These are phyloP conservation scores for Xylaria intraflava DNA, from an alignment of 495 filamentous ascomycete genomes.

Conservation along the genomic window DNA sequence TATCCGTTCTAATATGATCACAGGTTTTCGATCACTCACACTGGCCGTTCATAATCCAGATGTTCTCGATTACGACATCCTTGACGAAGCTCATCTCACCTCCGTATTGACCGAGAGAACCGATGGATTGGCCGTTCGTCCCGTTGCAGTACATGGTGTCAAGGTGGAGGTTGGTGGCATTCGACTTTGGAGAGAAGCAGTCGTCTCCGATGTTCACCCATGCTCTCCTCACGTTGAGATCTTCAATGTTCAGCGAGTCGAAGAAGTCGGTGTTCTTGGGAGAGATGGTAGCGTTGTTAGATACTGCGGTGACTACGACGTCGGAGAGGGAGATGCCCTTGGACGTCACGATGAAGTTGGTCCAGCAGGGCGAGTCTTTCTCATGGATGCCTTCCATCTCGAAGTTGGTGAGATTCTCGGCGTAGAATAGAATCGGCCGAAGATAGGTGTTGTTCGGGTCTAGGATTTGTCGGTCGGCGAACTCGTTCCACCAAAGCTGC, in stretches of 20 bases:
- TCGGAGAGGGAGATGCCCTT: constrained; percentile 48
- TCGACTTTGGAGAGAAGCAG: constrained; percentile 55
- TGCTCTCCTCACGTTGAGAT: constrained; percentile 43
- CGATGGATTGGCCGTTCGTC: constrained; percentile 53
- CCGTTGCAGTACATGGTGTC: constrained; percentile 54
- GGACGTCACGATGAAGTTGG: constrained; percentile 50
- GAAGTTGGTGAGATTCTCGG: constrained; percentile 50
- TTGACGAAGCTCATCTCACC: constrained; percentile 48
- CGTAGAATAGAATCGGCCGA: constrained; percentile 50
- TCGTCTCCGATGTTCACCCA: constrained; percentile 52
- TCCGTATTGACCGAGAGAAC: constrained; percentile 50
- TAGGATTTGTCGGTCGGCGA: constrained; percentile 30
- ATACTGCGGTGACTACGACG: constrained; percentile 48
- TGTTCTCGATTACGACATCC: constrained; percentile 50
- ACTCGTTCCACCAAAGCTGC: constrained; percentile 33
- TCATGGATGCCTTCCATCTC: constrained; percentile 50
- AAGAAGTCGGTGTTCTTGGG: constrained; percentile 57
- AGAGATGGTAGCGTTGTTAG: constrained; percentile 43
- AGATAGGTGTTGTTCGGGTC: constrained; percentile 47
- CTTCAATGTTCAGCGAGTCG: constrained; percentile 45
- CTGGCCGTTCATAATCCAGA: constrained; percentile 47
- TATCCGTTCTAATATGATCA: neutral
- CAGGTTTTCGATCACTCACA: constrained; percentile 5
- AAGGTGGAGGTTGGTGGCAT: constrained; percentile 51
- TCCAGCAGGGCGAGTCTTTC: constrained; percentile 55